Percentiles rank a stretch among this genome's conserved stretches.
Evolutionary conservation across 805 yeast genomes (phyloP).

Genomic region (Candida odintsovae): DNA sequence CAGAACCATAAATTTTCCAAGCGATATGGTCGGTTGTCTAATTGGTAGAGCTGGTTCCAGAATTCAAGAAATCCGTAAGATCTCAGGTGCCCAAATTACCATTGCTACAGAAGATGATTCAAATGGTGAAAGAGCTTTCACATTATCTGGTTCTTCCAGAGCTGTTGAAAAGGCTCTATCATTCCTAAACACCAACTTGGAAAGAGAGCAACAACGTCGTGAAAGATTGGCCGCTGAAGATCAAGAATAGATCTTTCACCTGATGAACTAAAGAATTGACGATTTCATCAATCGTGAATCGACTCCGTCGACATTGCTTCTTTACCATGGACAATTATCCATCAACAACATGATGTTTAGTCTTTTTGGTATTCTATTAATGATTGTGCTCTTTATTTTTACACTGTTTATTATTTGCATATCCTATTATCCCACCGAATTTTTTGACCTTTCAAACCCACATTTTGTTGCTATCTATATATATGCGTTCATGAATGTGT

Average conservation of each 20-base stretch:
- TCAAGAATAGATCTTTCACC: background rate
- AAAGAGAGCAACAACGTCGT: constrained; percentile 51
- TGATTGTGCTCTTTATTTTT: background rate
- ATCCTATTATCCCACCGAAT: background rate
- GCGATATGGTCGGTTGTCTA: constrained; percentile 81
- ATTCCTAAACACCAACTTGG: constrained; percentile 50
- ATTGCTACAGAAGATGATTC: constrained; percentile 67
- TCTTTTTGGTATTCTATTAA: background rate
- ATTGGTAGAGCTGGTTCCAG: constrained; percentile 83
- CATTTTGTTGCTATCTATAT: background rate
- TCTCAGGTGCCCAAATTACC: constrained; percentile 71
- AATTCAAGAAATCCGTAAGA: constrained; percentile 78
- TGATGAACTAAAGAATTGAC: background rate
- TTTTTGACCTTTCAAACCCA: background rate
- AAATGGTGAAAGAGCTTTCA: constrained; percentile 60
- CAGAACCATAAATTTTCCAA: constrained; percentile 56
- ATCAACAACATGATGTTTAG: background rate
- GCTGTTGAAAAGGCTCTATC: constrained; percentile 53
- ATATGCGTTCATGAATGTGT: no score
- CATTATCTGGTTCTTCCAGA: constrained; percentile 51
- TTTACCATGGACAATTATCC: background rate
- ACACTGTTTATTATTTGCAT: background rate
- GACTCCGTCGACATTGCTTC: background rate
- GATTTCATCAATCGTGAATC: background rate
- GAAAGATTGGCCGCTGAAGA: constrained; percentile 21